Conservation (phyloP, 2,329 filamentous ascomycete genomes). For the Niveomyces coronatus region DNA sequence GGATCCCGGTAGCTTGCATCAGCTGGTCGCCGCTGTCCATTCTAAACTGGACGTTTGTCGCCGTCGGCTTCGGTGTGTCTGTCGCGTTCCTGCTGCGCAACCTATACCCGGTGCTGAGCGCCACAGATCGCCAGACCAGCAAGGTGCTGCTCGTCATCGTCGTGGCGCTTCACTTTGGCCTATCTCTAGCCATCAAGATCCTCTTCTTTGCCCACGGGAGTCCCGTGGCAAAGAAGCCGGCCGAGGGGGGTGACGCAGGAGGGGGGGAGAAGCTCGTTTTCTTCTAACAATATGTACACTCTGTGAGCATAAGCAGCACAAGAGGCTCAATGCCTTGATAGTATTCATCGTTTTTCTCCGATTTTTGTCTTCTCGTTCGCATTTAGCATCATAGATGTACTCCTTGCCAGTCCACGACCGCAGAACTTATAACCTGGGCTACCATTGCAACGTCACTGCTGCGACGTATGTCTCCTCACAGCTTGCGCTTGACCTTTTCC, state of each 20-base stretch:
- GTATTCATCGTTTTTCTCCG: no score
- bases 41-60: constrained; percentile 91
- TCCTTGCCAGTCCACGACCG: no score
- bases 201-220: constrained; percentile 85
- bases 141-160: constrained; percentile 80
- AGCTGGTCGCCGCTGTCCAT: constrained; percentile 79
- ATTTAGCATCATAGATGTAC: no score
- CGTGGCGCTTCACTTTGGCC: constrained; percentile 73
- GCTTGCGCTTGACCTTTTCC: constrained; percentile 17
- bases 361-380: no score
- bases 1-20: constrained; percentile 88
- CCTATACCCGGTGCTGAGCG: constrained; percentile 81
- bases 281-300: constrained; percentile 4
- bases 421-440: no score
- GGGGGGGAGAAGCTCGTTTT: constrained; percentile 14
- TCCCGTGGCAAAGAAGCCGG: constrained; percentile 31
- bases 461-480: not conserved
- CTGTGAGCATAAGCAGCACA: not conserved
- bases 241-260: constrained; percentile 12
- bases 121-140: constrained; percentile 84
- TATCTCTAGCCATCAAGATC: constrained; percentile 90
- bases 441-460: not conserved
- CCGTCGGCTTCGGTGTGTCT: constrained; percentile 72
- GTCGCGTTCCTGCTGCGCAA: constrained; percentile 78
- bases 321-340: not conserved